Conservation (phyloP, 1,139 yeast genomes). For the Williopsis jadinii region DNA sequence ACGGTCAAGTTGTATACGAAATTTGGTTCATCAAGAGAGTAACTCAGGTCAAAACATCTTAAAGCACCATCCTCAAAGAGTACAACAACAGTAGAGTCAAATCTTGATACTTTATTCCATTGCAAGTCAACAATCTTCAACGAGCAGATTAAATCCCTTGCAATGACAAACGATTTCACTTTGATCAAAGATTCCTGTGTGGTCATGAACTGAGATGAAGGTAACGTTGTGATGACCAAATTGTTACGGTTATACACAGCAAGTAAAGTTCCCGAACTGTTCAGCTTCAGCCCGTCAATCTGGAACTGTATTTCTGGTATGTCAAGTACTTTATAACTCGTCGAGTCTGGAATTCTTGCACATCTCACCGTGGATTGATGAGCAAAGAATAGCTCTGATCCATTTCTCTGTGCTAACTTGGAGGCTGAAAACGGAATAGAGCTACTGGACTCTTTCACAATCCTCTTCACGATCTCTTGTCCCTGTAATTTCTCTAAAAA, state of each 20-base stretch:
- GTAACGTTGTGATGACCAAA: slow-evolving; percentile 27
- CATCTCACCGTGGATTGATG: slow-evolving; percentile 24
- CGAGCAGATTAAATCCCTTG: slow-evolving; percentile 2
- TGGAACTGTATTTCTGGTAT: slow-evolving; percentile 21
- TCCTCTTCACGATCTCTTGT: slow-evolving; percentile 9
- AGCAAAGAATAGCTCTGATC: slow-evolving; percentile 25
- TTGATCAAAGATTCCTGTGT: slow-evolving; percentile 12
- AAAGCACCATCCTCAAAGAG: slow-evolving; percentile 31
- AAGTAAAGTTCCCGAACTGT: slow-evolving; percentile 33
- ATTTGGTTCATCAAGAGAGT: slow-evolving; percentile 23
- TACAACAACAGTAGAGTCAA: slow-evolving; percentile 34
- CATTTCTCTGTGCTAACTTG: slow-evolving; percentile 14
- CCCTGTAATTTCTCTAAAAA: slow-evolving; percentile 4
- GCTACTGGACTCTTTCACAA: background rate
- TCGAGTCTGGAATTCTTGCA: slow-evolving; percentile 13
- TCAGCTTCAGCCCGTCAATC: slow-evolving; percentile 27
- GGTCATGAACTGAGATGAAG: slow-evolving; percentile 21
- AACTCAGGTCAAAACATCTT: slow-evolving; percentile 29
- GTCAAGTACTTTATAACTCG: slow-evolving; percentile 13
- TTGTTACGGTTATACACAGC: slow-evolving; percentile 32
- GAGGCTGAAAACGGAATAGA: slow-evolving; percentile 7
- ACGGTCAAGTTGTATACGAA: slow-evolving; percentile 18
- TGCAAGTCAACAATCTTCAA: slow-evolving; percentile 23
- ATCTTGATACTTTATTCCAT: slow-evolving; percentile 39
- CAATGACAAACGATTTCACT: slow-evolving; percentile 19